Conservation (phyloP, 164 flowering plant species). For the Santalum album region DNA sequence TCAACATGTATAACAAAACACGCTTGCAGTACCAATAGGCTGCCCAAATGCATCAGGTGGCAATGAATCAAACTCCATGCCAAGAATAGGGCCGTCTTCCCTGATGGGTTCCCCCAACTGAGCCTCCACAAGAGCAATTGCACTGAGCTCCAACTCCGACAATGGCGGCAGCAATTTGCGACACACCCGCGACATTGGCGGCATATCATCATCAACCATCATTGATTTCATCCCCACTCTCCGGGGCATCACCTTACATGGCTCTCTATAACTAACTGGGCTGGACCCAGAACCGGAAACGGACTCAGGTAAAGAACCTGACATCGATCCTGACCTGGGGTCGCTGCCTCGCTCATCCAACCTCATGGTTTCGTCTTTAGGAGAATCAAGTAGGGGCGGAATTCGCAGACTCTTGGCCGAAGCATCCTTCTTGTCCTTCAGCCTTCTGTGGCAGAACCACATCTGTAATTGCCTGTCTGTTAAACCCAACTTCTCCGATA, state of each 20-base stretch:
- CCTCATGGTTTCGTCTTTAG: conserved; percentile 16
- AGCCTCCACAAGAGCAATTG: conserved; percentile 4
- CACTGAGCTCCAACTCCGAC: conserved; percentile 3
- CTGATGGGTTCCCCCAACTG: conserved; percentile 2
- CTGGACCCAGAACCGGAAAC: neutral
- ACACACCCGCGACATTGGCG: neutral
- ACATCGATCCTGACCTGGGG: conserved; percentile 10
- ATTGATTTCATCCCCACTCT: neutral
- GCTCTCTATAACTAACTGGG: neutral
- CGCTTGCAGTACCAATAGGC: neutral
- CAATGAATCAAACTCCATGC: conserved; percentile 7
- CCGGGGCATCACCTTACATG: neutral
- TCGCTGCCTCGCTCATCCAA: conserved; percentile 24
- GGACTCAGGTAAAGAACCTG: conserved; percentile 8
- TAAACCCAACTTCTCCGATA: conserved; percentile 43
- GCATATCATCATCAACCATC: neutral
- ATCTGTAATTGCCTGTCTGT: conserved; percentile 62
- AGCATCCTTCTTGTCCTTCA: conserved; percentile 50
- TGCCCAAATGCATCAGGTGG: conserved; percentile 7
- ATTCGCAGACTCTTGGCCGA: conserved; percentile 15
- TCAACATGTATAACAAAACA: neutral
- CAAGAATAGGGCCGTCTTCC: conserved; percentile 9
- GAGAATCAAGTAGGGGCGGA: conserved; percentile 12
- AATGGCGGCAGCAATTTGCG: neutral
- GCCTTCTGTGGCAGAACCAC: conserved; percentile 72